Evolutionary conservation across 208 protist genomes (phyloP).

Genomic region (Trypanosoma cruzi): DNA sequence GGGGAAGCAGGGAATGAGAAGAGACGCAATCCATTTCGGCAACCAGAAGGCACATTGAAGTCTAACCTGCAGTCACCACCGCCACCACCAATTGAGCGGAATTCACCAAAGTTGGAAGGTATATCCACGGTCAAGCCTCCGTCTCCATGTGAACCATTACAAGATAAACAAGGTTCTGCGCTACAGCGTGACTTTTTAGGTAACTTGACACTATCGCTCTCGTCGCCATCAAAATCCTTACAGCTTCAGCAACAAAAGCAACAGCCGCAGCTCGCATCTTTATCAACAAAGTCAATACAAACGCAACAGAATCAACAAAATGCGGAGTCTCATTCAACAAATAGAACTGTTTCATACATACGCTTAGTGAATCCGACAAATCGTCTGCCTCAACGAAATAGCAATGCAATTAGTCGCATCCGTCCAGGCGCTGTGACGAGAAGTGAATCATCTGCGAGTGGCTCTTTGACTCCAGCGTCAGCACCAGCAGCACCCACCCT

Average conservation of each 20-base stretch:
- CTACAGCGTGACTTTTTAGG: neutral
- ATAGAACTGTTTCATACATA: conserved; percentile 18
- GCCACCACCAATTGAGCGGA: neutral
- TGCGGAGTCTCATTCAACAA: neutral
- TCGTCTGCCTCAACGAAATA: conserved; percentile 2
- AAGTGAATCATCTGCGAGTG: conserved; percentile 7
- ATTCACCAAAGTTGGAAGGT: neutral
- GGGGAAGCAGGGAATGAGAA: neutral
- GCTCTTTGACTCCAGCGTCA: neutral
- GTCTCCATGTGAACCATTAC: neutral
- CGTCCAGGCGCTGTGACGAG: neutral
- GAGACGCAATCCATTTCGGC: neutral
- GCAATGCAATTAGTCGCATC: neutral
- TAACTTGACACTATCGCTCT: neutral
- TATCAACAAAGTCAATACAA: neutral
- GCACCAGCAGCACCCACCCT: neutral
- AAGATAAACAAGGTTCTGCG: neutral
- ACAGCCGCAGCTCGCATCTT: neutral
- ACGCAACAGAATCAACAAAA: neutral
- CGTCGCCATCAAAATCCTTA: neutral
- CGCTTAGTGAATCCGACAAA: conserved; percentile 20
- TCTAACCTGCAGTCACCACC: neutral
- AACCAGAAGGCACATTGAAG: neutral
- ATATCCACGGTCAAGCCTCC: neutral
- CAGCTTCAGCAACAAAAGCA: neutral